Conservation (phyloP, 495 filamentous ascomycete species). For the Opeltia flavorubescens region DNA sequence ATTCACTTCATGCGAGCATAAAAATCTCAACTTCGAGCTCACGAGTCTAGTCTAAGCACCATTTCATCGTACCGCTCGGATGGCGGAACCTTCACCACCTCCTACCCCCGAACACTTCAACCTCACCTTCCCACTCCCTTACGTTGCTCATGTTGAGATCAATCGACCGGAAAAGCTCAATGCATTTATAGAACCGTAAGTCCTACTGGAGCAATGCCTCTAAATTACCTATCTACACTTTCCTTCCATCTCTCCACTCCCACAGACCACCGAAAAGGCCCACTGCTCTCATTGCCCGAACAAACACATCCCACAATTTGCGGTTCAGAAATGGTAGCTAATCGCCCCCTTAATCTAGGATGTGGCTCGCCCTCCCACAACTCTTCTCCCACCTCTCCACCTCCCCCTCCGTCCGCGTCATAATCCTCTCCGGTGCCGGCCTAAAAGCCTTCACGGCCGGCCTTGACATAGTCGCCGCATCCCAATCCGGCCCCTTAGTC, state of each 20-base stretch:
- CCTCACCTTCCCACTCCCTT: slow-evolving; percentile 51
- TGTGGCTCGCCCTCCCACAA: slow-evolving; percentile 72
- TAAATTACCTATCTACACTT: not conserved
- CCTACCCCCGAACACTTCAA: slow-evolving; percentile 56
- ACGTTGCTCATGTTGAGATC: slow-evolving; percentile 86
- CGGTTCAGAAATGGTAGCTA: no score
- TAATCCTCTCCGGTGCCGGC: slow-evolving; percentile 74
- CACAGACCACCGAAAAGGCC: no score
- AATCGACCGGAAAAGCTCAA: slow-evolving; percentile 85
- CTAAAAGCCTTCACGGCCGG: slow-evolving; percentile 72
- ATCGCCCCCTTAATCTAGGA: slow-evolving; percentile 28
- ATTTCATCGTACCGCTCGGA: no score
- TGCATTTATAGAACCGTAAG: slow-evolving; percentile 63
- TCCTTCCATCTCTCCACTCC: no score
- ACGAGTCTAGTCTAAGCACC: no score
- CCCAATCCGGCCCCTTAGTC: slow-evolving; percentile 27
- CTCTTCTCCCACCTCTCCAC: slow-evolving; percentile 63
- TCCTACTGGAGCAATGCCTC: not conserved
- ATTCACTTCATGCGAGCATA: no score
- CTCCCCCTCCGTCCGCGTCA: slow-evolving; percentile 57
- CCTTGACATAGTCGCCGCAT: slow-evolving; percentile 48
- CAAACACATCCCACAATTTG: no score
- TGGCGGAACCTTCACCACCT: slow-evolving; percentile 37
- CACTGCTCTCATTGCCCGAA: no score
- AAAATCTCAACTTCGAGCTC: no score